phyloP scores from a whole-genome alignment of 1,284 basidiomycete genomes.

The Boletus semigastroideus region DNA sequence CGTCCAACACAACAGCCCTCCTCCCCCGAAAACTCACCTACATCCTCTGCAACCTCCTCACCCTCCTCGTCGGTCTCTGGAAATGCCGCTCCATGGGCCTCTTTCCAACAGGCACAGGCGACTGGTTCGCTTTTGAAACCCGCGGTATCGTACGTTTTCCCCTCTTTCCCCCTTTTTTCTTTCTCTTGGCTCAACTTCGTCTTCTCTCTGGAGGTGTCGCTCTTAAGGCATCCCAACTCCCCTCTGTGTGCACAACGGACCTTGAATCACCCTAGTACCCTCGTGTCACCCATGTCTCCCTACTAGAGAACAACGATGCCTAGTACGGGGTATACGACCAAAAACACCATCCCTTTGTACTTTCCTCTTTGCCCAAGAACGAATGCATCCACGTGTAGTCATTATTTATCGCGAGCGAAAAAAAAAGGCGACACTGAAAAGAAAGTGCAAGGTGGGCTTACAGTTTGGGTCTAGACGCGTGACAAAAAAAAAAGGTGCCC shows the following conservation, averaged over 20 bases:
- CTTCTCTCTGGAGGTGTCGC: slow-evolving; percentile 22
- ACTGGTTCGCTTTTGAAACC: slow-evolving; percentile 91
- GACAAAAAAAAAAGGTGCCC: slow-evolving; percentile 16
- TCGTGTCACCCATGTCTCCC: too few relatives aligned
- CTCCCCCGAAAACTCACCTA: slow-evolving; percentile 68
- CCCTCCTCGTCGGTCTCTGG: slow-evolving; percentile 80
- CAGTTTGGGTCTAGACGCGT: slow-evolving; percentile 27
- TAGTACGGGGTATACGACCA: slow-evolving; percentile 20
- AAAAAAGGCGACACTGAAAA: slow-evolving; percentile 6
- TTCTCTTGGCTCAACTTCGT: not conserved
- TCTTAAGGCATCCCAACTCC: too few relatives aligned
- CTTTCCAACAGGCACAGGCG: slow-evolving; percentile 82
- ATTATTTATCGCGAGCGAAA: slow-evolving; percentile 15
- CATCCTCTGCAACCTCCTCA: slow-evolving; percentile 68
- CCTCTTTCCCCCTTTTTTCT: not conserved
- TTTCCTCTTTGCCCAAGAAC: slow-evolving; percentile 19
- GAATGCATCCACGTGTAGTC: slow-evolving; percentile 7
- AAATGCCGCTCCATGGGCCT: slow-evolving; percentile 91
- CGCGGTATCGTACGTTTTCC: slow-evolving; percentile 58
- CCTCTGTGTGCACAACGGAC: too few relatives aligned
- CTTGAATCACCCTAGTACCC: too few relatives aligned
- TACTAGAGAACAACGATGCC: slow-evolving; percentile 18
- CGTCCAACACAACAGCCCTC: slow-evolving; percentile 39
- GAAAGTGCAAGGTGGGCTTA: slow-evolving; percentile 22
- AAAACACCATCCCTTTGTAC: slow-evolving; percentile 17